Conservation (phyloP, 129 eudicot genomes). For the Solidago caesia region DNA sequence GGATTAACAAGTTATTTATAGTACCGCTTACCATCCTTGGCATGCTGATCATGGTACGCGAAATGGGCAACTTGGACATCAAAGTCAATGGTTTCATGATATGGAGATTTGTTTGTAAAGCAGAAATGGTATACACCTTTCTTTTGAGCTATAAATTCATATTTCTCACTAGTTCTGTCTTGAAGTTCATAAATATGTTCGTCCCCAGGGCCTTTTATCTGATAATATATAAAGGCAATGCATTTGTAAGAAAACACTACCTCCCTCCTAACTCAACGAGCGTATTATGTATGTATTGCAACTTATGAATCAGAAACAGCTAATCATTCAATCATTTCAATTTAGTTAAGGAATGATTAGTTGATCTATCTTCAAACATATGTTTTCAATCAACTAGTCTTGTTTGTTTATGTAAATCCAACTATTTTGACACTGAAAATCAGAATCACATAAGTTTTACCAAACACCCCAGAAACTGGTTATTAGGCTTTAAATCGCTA, state of each 20-base stretch:
- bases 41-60: constrained; percentile 67
- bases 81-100: constrained; percentile 85
- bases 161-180: constrained; percentile 66
- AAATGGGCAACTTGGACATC: constrained; percentile 79
- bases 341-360: no score
- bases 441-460: no score
- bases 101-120: constrained; percentile 76
- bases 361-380: no score
- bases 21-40: constrained; percentile 60
- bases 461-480: no score
- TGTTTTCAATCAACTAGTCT: no score
- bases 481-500: no score
- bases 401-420: no score
- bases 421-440: no score
- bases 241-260: background rate
- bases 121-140: constrained; percentile 71
- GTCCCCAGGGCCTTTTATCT: constrained; percentile 79
- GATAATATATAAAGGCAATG: constrained; percentile 6
- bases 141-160: constrained; percentile 68
- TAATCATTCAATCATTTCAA: no score
- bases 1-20: background rate
- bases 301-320: no score
- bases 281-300: no score
- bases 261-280: no score
- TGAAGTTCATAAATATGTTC: constrained; percentile 61